A percentile compares a stretch with the other conserved stretches of the same genome.
Evolutionary conservation across 2,329 filamentous ascomycete species (phyloP).

Genomic region (Lachnellula willkommii): DNA sequence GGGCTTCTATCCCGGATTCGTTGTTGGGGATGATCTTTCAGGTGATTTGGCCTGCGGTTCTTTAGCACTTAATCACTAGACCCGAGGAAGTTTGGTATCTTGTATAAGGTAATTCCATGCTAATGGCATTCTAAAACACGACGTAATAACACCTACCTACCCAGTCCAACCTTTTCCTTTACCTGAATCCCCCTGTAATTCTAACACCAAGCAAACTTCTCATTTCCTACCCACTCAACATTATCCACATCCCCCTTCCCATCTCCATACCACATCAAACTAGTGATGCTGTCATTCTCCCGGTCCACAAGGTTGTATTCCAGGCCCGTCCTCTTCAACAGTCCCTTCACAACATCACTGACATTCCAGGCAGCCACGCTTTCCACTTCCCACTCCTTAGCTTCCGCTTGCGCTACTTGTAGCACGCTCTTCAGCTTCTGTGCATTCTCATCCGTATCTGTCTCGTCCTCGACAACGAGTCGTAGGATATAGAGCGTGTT

Average conservation of each 20-base stretch:
- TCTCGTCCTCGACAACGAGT: conserved; percentile 56
- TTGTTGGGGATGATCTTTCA: no score
- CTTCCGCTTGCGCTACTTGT: conserved; percentile 62
- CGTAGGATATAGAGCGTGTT: conserved; percentile 68
- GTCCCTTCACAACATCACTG: conserved; percentile 42
- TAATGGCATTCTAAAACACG: no score
- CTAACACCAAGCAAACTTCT: conserved; percentile 75
- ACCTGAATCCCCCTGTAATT: not conserved
- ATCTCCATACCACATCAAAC: conserved; percentile 64
- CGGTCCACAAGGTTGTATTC: conserved; percentile 47
- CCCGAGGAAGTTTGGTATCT: no score
- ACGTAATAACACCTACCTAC: not conserved
- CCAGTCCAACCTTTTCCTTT: not conserved
- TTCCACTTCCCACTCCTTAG: conserved; percentile 63
- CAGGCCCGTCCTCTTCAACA: conserved; percentile 46
- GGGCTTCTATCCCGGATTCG: no score
- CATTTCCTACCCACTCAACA: conserved; percentile 68
- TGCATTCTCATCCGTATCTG: conserved; percentile 40
- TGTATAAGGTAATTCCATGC: no score
- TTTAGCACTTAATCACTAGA: no score
- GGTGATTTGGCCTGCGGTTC: no score
- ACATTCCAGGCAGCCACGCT: conserved; percentile 84
- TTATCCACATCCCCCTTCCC: conserved; percentile 42
- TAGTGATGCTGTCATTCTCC: conserved; percentile 63
- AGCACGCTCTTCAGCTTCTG: conserved; percentile 59